Base-by-base conservation (phyloP, 805 yeast species). In the Cyberlindnera mississippiensis region DNA sequence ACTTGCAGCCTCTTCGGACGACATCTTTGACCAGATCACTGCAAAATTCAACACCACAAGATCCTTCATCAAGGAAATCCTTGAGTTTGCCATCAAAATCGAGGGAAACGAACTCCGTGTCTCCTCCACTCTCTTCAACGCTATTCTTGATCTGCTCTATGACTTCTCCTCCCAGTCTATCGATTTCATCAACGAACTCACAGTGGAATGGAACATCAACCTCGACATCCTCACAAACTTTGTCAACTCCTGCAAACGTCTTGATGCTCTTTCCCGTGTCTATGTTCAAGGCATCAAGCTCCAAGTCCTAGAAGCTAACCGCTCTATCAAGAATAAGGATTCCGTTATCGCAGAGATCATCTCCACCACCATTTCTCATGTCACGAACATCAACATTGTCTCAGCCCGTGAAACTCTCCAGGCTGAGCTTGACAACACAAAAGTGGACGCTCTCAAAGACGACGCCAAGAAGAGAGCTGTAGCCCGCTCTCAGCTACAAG, bases 1-100 rank as follows among this genome's bases (percentile, higher is more conserved):
- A 1, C 67, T 89, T 36, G 77, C 82, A 16, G 76, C 80, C 52
- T 75, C 81, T 11, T 75, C 83, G 8, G 81, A 78, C 18, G 79
- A 73, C n/a, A 72, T 85, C n/a, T 70, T 78, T 38, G 66, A 68
- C 19, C 62, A 66, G 5, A 49, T 74, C 7, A 44, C 67, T 24
- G 39, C 47, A 1, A 52, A 58, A 9, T 36, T 65, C 19, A 51
- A 49, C 9, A 49, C 54, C 17, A 15, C 55, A 6, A 57, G 66
- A 22, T 39, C 38, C 6, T 56, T 62, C 17, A 38, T 68, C 13
- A 53, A 52, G n/a, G 38, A 46, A 4, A 48, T 67, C 18, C 35
- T 62, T 26, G 50, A 52, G 15, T 62, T 50, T 46, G 67, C 53
- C 6, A 30, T 55, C 14, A 51, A 66, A 44, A 28, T 63, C n/a